A percentile compares a stretch with the other conserved stretches of the same genome.
These are phyloP conservation scores for Aspergillus sojae DNA, from an alignment of 2,329 filamentous ascomycete genomes.

Conservation along the genomic window DNA sequence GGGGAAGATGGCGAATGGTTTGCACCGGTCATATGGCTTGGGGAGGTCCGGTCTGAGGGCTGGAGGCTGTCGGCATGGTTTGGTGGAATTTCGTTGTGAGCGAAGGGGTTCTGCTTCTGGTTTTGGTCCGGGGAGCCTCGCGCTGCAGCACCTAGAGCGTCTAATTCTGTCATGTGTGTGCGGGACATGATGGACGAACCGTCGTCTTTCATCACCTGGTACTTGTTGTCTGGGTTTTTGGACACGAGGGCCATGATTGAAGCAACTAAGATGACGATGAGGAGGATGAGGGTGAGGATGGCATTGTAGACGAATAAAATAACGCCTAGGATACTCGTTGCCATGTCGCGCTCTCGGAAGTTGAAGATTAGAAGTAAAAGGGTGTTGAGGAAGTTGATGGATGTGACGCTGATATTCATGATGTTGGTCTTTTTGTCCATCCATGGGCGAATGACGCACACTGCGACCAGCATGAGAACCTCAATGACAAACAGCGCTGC, in stretches of 20 bases:
- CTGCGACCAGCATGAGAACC: conserved; percentile 72
- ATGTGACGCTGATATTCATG: conserved; percentile 90
- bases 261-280: conserved; percentile 77
- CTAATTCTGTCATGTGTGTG: conserved; percentile 70
- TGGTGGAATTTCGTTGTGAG: conserved; percentile 41
- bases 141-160: conserved; percentile 84
- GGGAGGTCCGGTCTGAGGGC: neutral
- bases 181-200: conserved; percentile 95
- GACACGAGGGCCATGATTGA: conserved; percentile 78
- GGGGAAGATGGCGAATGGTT: neutral
- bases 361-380: conserved; percentile 89
- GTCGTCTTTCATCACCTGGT: conserved; percentile 94
- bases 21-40: neutral
- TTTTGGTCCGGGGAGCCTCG: conserved; percentile 61
- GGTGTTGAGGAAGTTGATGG: conserved; percentile 85
- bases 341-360: conserved; percentile 78
- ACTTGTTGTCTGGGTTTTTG: conserved; percentile 90
- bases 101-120: conserved; percentile 58
- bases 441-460: conserved; percentile 82
- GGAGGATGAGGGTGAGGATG: conserved; percentile 75
- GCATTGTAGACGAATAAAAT: conserved; percentile 87
- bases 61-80: neutral
- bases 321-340: conserved; percentile 84
- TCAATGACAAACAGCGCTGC: conserved; percentile 83
- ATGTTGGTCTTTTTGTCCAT: conserved; percentile 98